Conservation (phyloP, 805 yeast genomes). For the Saccharomycodes ludwigii region DNA sequence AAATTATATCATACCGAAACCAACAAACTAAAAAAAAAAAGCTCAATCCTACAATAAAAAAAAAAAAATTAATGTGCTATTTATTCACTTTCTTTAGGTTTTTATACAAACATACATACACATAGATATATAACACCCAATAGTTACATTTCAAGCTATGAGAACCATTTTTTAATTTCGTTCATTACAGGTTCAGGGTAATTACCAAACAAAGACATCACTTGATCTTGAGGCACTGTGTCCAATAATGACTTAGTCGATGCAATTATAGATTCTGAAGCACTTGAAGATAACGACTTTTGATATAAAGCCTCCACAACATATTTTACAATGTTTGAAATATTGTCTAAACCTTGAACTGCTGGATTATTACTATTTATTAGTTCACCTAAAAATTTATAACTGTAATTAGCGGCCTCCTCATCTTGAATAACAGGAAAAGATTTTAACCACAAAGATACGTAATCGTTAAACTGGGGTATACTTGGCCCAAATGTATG, state of each 20-base stretch:
- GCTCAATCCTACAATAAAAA: no score
- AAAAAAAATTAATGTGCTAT: no score
- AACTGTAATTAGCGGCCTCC: conserved; percentile 80
- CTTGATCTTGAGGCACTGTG: conserved; percentile 56
- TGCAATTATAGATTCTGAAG: conserved; percentile 52
- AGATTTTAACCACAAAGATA: conserved; percentile 67
- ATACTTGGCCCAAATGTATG: conserved; percentile 47
- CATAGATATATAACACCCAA: no score
- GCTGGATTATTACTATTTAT: conserved; percentile 55
- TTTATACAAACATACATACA: no score
- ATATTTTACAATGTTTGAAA: conserved; percentile 51
- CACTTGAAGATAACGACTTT: conserved; percentile 53
- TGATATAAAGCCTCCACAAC: conserved; percentile 67
- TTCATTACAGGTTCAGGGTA: conserved; percentile 51
- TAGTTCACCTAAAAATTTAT: conserved; percentile 59
- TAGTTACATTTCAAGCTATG: no score
- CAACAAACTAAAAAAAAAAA: no score
- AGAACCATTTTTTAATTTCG: conserved; percentile 49
- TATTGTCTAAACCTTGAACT: conserved; percentile 32
- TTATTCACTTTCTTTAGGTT: no score
- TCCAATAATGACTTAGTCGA: conserved; percentile 54
- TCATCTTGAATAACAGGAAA: conserved; percentile 77
- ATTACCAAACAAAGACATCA: conserved; percentile 47
- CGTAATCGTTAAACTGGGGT: conserved; percentile 49
- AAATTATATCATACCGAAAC: no score